phyloP scores from a whole-genome alignment of 139 green algal genomes.

The Chlamydomonas urium region DNA sequence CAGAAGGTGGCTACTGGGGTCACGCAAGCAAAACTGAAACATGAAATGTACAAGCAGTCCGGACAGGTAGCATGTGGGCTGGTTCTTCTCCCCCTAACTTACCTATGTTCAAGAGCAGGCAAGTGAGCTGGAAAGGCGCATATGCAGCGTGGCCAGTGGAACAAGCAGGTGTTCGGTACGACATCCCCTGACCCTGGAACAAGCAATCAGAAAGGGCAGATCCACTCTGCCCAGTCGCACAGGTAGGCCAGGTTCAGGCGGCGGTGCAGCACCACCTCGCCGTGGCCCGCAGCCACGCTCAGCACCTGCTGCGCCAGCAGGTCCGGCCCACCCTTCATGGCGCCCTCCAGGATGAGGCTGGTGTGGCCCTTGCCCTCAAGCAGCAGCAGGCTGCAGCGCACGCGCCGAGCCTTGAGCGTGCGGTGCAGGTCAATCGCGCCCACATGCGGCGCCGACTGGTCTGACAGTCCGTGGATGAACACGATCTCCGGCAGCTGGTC shows the following conservation, averaged over 20 bases:
- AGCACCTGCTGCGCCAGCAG: conserved; percentile 48
- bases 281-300: conserved; percentile 26
- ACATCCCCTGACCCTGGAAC: neutral
- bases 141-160: neutral
- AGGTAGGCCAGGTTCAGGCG: conserved; percentile 39
- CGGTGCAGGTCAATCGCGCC: conserved; percentile 51
- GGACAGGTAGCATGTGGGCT: too few species aligned
- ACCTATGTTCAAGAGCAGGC: too few species aligned
- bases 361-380: conserved; percentile 59
- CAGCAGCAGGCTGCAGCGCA: conserved; percentile 19
- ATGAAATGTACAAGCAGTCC: too few species aligned
- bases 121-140: too few species aligned
- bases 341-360: conserved; percentile 51
- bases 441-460: conserved; percentile 70
- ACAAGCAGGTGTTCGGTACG: neutral
- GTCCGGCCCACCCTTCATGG: conserved; percentile 53
- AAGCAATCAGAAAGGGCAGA: conserved; percentile 58
- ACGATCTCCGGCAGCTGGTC: conserved; percentile 51
- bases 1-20: too few species aligned
- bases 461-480: conserved; percentile 76
- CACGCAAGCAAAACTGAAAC: too few species aligned
- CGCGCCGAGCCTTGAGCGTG: conserved; percentile 49
- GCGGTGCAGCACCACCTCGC: conserved; percentile 3
- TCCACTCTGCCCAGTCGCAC: conserved; percentile 32
- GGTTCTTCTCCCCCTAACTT: too few species aligned